Evolutionary conservation across 495 filamentous ascomycete species (phyloP), one percentile per base, ranked within the genome.

Genomic region (Penicillium taxi): DNA sequence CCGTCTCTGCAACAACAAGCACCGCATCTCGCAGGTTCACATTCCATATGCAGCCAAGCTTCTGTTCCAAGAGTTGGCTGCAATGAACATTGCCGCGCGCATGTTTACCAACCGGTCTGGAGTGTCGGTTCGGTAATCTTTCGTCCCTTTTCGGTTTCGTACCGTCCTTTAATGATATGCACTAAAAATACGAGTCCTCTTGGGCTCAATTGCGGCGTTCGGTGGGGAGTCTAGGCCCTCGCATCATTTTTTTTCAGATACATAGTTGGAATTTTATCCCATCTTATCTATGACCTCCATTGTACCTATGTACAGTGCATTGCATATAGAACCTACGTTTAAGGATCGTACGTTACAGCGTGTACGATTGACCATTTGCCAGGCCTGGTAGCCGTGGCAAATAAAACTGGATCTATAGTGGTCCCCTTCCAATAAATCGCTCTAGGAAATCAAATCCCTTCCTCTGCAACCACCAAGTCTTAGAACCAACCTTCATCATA

Each of bases 21-120:
- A 88, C 39, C 82, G 80, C 59, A 96, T 99, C 49, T 93, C 90
- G 7, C 93, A 96, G 63, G 79, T 99, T 28, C 82, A 95, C 55
- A 90, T 99, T 48, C 91, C 91, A 12, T 99, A 99, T 56, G 91
- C 91, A 14, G 91, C 93, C 49, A 99, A 99, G 70, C 74, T 99
- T 37, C 74, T 99, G 37, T 96, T 99, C 79, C 91, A 99, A 67
- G 91, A 99, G 70, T 70, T 99, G 45, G 82, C 83, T 56, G 79
- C 86, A 36, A 99, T 99, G 91, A 96, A 96, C 66, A 96, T 99
- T 57, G 88, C 91, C 12, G 77, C 90, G 13, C 78, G 91, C 56
- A 88, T 99, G 88, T 96, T 89, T 61, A 96, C 88, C 39, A 83
- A 84, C 47, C 63, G 66, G 15, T 70, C 66, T 20, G 66, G 66